A percentile compares a stretch with the other conserved stretches of the same genome.
phyloP scores from a whole-genome alignment of 495 filamentous ascomycete genomes.

The Xylaria curta region DNA sequence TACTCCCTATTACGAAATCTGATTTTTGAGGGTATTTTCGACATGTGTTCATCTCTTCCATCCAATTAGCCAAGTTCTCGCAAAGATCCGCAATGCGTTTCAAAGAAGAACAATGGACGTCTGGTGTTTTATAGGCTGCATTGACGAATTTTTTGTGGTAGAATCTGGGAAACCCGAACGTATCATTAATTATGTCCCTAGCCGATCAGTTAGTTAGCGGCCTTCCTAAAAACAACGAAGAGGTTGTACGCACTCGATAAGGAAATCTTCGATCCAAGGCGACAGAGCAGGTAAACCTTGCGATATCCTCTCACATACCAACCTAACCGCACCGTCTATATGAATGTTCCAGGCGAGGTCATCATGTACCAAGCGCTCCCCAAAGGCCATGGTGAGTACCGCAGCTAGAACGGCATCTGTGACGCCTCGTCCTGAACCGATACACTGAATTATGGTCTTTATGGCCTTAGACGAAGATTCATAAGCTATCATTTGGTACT shows the following conservation, averaged over 20 bases:
- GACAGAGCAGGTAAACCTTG: slow-evolving; percentile 11
- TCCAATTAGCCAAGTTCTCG: neutral
- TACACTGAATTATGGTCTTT: slow-evolving; percentile 19
- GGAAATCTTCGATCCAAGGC: neutral
- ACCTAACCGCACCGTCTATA: slow-evolving; percentile 36
- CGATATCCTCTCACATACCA: slow-evolving; percentile 33
- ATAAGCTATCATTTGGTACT: slow-evolving; percentile 5
- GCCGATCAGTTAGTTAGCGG: neutral
- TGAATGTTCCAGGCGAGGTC: slow-evolving; percentile 37
- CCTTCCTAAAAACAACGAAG: neutral
- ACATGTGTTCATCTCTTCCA: neutral
- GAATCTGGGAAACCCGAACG: slow-evolving; percentile 14
- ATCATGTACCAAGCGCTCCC: slow-evolving; percentile 30
- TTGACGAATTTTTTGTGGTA: slow-evolving; percentile 11
- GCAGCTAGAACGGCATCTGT: slow-evolving; percentile 37
- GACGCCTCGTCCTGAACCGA: slow-evolving; percentile 24
- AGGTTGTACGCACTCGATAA: neutral
- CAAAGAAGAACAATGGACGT: neutral
- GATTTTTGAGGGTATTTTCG: neutral
- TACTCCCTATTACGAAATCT: slow-evolving; percentile 9
- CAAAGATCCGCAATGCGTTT: neutral
- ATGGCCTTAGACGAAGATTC: neutral
- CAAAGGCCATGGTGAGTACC: slow-evolving; percentile 39
- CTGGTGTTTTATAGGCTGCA: neutral
- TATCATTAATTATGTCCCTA: slow-evolving; percentile 11